Conservation (phyloP, 2,329 filamentous ascomycete genomes). For the Pyricularia pennisetigena region DNA sequence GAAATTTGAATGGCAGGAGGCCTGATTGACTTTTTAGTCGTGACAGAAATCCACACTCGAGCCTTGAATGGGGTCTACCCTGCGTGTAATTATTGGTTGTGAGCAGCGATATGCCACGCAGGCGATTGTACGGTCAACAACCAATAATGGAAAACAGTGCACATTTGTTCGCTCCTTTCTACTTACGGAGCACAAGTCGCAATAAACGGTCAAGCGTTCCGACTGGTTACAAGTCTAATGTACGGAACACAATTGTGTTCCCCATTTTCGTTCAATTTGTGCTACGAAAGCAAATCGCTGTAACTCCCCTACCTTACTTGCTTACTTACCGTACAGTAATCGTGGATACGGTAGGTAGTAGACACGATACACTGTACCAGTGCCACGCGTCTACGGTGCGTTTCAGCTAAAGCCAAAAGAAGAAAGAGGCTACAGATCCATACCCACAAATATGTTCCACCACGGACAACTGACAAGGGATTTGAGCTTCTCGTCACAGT, state of each 20-base stretch:
- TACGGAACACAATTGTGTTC: neutral
- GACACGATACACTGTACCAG: neutral
- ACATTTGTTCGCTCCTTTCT: too few species aligned
- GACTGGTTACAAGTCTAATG: neutral
- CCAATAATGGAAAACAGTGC: too few species aligned
- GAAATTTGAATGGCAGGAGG: neutral
- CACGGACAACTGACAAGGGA: neutral
- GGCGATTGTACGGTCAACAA: neutral
- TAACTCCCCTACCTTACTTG: neutral
- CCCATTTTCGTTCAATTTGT: too few species aligned
- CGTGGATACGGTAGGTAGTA: neutral
- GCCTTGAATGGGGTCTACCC: neutral
- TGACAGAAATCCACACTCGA: neutral
- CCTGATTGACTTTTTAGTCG: neutral
- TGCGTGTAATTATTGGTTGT: neutral
- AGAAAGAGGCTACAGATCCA: neutral
- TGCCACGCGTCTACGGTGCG: neutral
- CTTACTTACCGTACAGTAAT: neutral
- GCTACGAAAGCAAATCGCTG: neutral
- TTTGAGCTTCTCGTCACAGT: neutral
- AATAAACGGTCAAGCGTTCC: neutral
- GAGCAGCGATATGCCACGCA: neutral
- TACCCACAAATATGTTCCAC: neutral
- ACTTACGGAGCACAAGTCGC: too few species aligned
- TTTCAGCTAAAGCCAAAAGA: conserved; percentile 1